Evolutionary conservation across 257 asterid species (phyloP), one percentile per base, ranked within the genome.

Genomic region (Solanum piurae): DNA sequence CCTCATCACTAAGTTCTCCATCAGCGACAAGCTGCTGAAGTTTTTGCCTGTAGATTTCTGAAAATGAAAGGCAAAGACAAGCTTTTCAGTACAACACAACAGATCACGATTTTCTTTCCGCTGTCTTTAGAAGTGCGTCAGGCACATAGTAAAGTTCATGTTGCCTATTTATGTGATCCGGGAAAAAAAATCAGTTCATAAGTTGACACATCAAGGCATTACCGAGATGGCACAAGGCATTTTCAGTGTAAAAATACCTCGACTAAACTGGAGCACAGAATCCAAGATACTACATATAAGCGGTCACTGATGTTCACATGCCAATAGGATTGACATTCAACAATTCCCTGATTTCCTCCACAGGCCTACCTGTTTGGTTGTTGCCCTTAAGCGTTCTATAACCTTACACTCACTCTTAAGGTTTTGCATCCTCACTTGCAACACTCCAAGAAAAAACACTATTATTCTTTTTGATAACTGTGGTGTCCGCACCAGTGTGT

Each of bases 1-100:
- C 96, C 87, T 94, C 95, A 46, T 96, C 98, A 93, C 94, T 94
- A 87, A 97, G 98, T 91, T 93, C 99, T 88, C 98, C 99, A 42
- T 88, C 94, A 83, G 94, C 91, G 55, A 96, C 96, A 88, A 93
- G 88, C 91, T 89, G 95, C 92, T 90, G 94, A 91, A 97, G 98
- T 92, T 94, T 97, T 92, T 94, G 95, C 87, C 98, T 94, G 89
- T 96, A 97, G 83, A 95, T 95, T 68, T 97, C 99, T 97, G 86
- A 76, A 76, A 80, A 79, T 20, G 40, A 87, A 64, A 86, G 83
- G 72, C 52, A 60, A 87, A 16, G 36, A 84, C 73, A 49, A 89
- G 68, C 38, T 82, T 12, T 83, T 68, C 29, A 80, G 84, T 60
- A 73, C 9, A 60, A 38, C 72, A 42, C 84, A 13, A 14, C 20